Percentiles rank a stretch among this genome's conserved stretches.
Conservation (phyloP, 2,329 filamentous ascomycete species). For the Cladophialophora exuberans region DNA sequence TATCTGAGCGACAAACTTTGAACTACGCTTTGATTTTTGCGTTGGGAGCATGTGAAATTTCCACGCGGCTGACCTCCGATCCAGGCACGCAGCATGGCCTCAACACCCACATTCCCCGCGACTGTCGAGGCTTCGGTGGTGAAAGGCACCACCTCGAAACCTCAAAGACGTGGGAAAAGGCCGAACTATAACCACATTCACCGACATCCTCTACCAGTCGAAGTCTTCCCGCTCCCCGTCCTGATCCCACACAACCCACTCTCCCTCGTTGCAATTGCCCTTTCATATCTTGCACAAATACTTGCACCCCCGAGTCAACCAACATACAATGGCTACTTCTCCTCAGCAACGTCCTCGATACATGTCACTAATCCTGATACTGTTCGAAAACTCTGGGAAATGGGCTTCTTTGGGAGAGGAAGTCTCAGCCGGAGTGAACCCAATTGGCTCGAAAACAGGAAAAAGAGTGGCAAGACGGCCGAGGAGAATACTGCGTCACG, state of each 20-base stretch:
- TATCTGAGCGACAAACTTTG: conserved; percentile 69
- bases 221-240: conserved; percentile 79
- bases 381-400: conserved; percentile 86
- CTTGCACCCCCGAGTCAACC: conserved; percentile 64
- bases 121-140: conserved; percentile 22
- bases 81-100: conserved; percentile 33
- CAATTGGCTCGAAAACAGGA: conserved; percentile 85
- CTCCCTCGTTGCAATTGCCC: conserved; percentile 78
- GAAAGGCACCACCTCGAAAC: conserved; percentile 24
- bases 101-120: conserved; percentile 32
- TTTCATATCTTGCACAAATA: conserved; percentile 75
- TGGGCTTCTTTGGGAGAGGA: conserved; percentile 97
- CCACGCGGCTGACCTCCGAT: conserved; percentile 18
- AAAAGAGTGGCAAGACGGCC: conserved; percentile 75
- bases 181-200: conserved; percentile 77
- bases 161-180: conserved; percentile 37
- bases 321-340: conserved; percentile 76
- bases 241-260: conserved; percentile 93
- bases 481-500: conserved; percentile 79
- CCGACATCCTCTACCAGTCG: conserved; percentile 76
- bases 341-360: conserved; percentile 77
- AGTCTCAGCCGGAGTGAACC: conserved; percentile 92
- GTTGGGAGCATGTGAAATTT: conserved; percentile 8
- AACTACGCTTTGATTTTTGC: not conserved
- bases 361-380: conserved; percentile 78